These are phyloP conservation scores for Aspergillus tubingensis DNA, from an alignment of 2,329 filamentous ascomycete species.

Conservation along the genomic window DNA sequence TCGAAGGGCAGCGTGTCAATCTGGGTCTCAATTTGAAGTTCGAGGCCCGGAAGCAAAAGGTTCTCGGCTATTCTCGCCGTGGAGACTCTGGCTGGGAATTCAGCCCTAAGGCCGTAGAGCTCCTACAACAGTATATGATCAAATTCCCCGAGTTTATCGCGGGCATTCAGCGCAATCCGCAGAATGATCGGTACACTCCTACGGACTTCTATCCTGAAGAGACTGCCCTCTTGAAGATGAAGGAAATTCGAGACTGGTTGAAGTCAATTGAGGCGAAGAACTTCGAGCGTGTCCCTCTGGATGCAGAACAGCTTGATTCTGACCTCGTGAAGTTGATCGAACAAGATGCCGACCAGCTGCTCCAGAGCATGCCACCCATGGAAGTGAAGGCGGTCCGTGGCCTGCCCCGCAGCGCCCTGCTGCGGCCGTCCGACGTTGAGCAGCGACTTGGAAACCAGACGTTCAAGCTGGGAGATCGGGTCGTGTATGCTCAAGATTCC, in stretches of 20 bases:
- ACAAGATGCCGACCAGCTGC: slow-evolving; percentile 66
- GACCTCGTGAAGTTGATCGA: slow-evolving; percentile 83
- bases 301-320: slow-evolving; percentile 94
- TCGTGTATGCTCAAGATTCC: slow-evolving; percentile 89
- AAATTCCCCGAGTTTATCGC: slow-evolving; percentile 95
- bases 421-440: slow-evolving; percentile 96
- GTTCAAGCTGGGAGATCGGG: slow-evolving; percentile 83
- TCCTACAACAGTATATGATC: slow-evolving; percentile 87
- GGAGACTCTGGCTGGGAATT: slow-evolving; percentile 91
- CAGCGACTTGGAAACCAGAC: slow-evolving; percentile 82
- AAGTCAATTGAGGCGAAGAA: slow-evolving; percentile 88
- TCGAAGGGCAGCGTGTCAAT: slow-evolving; percentile 82
- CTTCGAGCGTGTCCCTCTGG: slow-evolving; percentile 92
- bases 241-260: slow-evolving; percentile 91
- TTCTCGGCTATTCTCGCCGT: slow-evolving; percentile 91
- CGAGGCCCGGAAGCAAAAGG: slow-evolving; percentile 91
- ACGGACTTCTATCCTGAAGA: slow-evolving; percentile 81
- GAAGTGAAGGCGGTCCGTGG: slow-evolving; percentile 71
- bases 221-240: slow-evolving; percentile 75
- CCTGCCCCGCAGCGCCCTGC: slow-evolving; percentile 80
- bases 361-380: slow-evolving; percentile 54
- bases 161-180: slow-evolving; percentile 80
- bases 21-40: slow-evolving; percentile 96
- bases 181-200: slow-evolving; percentile 79
- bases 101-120: slow-evolving; percentile 75